Conservation (phyloP, 2,329 filamentous ascomycete genomes). For the Hymenoscyphus fructigenus region DNA sequence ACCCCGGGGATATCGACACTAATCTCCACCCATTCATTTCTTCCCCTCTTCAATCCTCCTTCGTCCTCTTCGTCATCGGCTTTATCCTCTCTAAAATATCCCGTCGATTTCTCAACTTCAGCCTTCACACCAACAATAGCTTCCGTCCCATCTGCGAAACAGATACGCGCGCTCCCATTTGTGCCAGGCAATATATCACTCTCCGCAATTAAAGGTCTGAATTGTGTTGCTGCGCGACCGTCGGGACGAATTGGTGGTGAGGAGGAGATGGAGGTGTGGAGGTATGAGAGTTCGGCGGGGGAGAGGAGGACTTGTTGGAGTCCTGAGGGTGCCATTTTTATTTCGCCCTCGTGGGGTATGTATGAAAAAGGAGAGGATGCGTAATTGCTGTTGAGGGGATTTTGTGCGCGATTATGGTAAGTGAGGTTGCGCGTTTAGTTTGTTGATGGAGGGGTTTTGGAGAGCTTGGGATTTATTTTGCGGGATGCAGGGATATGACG, state of each 20-base stretch:
- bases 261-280: conserved; percentile 82
- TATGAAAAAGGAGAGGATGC: not conserved
- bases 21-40: conserved; percentile 80
- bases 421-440: not conserved
- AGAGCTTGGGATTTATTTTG: conserved; percentile 6
- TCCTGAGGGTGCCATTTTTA: conserved; percentile 53
- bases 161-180: conserved; percentile 90
- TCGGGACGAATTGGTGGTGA: conserved; percentile 86
- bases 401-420: not conserved
- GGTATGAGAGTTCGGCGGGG: conserved; percentile 92
- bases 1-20: conserved; percentile 88
- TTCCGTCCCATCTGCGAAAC: conserved; percentile 92
- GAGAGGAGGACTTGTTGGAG: conserved; percentile 73
- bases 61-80: conserved; percentile 42
- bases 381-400: not conserved
- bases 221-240: conserved; percentile 77
- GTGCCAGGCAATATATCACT: conserved; percentile 84
- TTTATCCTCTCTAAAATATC: conserved; percentile 35
- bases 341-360: not conserved
- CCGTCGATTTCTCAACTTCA: conserved; percentile 75
- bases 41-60: conserved; percentile 45
- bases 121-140: conserved; percentile 95
- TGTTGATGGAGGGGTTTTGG: not conserved
- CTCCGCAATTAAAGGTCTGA: conserved; percentile 87
- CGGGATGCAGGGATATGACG: not conserved